Evolutionary conservation across 139 green algal species (phyloP).

Genomic region (Ulvella scutata): DNA sequence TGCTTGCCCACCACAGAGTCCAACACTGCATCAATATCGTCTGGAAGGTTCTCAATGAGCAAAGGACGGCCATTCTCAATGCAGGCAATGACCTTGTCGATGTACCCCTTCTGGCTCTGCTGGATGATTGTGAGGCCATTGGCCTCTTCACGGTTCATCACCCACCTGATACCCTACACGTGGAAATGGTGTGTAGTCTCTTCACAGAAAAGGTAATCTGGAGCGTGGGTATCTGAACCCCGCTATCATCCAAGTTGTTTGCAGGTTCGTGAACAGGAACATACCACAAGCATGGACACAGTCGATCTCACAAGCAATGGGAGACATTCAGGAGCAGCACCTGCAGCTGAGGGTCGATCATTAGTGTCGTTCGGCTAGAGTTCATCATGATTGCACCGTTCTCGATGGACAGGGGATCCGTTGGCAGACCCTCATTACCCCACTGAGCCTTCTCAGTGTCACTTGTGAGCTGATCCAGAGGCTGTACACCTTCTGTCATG

Average conservation of each 20-base stretch:
- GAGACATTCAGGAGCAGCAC: no score
- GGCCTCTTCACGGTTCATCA: slow-evolving; percentile 53
- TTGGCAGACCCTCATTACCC: slow-evolving; percentile 70
- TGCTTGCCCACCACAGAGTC: slow-evolving; percentile 63
- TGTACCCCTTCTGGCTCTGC: slow-evolving; percentile 40
- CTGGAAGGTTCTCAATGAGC: slow-evolving; percentile 72
- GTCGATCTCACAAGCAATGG: no score
- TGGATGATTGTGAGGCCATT: slow-evolving; percentile 72
- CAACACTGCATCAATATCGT: slow-evolving; percentile 75
- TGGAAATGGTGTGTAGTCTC: neutral
- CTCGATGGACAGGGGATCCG: slow-evolving; percentile 62
- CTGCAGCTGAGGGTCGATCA: slow-evolving; percentile 83
- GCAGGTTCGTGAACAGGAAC: no score
- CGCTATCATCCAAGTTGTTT: no score
- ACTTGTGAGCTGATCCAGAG: slow-evolving; percentile 37
- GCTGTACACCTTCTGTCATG: slow-evolving; percentile 21
- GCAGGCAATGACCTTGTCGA: slow-evolving; percentile 46
- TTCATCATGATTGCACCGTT: slow-evolving; percentile 79
- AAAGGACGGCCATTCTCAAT: slow-evolving; percentile 71
- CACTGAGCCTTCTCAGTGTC: slow-evolving; percentile 52
- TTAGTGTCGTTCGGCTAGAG: slow-evolving; percentile 53
- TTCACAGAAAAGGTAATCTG: no score
- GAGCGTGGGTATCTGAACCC: no score
- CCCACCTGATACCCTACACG: slow-evolving; percentile 68
- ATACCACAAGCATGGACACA: neutral